These are phyloP conservation scores for Eremomyces bilateralis DNA, from an alignment of 495 filamentous ascomycete species.

Conservation along the genomic window DNA sequence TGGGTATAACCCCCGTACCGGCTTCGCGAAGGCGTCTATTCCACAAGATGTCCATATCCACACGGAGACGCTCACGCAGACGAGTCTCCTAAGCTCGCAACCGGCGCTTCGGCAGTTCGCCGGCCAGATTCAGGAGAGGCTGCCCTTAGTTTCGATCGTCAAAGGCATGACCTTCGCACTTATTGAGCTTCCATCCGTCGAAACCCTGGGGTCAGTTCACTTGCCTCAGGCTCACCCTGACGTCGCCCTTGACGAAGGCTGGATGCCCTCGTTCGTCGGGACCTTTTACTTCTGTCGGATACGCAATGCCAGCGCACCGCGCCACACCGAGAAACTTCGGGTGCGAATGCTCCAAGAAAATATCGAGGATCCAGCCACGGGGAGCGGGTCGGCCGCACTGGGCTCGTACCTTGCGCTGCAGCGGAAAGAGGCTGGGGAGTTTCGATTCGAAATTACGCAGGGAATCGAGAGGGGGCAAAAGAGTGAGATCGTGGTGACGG, in stretches of 20 bases:
- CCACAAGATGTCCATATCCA: conserved; percentile 49
- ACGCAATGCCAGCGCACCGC: no score
- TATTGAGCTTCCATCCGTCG: conserved; percentile 26
- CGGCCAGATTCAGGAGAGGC: conserved; percentile 19
- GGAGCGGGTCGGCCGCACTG: conserved; percentile 37
- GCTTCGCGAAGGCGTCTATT: conserved; percentile 29
- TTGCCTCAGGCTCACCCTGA: background rate
- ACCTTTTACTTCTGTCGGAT: conserved; percentile 33
- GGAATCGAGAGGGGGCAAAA: conserved; percentile 59
- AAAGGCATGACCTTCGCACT: conserved; percentile 47
- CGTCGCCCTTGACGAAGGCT: conserved; percentile 27
- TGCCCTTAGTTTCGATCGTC: conserved; percentile 39
- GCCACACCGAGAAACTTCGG: no score
- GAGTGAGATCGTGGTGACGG: conserved; percentile 34
- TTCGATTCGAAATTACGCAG: conserved; percentile 36
- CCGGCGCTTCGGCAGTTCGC: conserved; percentile 6
- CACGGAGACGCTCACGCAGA: conserved; percentile 14
- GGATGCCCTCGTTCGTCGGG: conserved; percentile 29
- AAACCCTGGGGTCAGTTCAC: conserved; percentile 20
- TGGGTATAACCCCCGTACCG: conserved; percentile 17
- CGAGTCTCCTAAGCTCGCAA: conserved; percentile 15
- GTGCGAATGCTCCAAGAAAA: conserved; percentile 33
- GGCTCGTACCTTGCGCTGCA: conserved; percentile 32
- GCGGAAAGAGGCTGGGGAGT: conserved; percentile 14
- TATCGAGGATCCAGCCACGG: conserved; percentile 49